A percentile compares a stretch with the other conserved stretches of the same genome.
Evolutionary conservation across 495 filamentous ascomycete genomes (phyloP).

Genomic region (Hypoxylon lienhwacheense): DNA sequence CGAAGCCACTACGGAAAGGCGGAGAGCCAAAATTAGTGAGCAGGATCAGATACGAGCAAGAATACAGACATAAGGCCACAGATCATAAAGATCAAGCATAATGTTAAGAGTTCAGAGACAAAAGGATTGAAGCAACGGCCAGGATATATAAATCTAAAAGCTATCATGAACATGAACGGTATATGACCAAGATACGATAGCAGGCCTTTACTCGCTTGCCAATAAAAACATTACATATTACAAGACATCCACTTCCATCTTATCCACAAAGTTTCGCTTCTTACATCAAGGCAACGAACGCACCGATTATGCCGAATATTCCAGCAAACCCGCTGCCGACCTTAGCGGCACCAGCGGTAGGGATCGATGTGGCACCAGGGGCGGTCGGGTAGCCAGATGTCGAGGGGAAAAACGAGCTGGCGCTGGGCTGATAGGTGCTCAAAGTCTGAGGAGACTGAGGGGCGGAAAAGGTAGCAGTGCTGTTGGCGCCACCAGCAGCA

Average conservation of each 20-base stretch:
- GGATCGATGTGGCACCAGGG: conserved; percentile 22
- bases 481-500: conserved; percentile 10
- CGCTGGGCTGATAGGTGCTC: conserved; percentile 27
- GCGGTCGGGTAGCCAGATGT: conserved; percentile 18
- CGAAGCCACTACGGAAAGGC: too few relatives aligned
- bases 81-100: too few relatives aligned
- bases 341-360: conserved; percentile 36
- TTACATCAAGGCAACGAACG: conserved; percentile 31
- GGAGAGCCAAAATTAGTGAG: too few relatives aligned
- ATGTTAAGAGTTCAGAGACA: neutral
- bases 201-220: conserved; percentile 25
- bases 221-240: conserved; percentile 38
- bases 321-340: conserved; percentile 34
- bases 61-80: too few relatives aligned
- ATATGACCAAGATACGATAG: conserved; percentile 29
- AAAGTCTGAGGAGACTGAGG: conserved; percentile 12
- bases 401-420: conserved; percentile 12
- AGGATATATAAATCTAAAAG: conserved; percentile 31
- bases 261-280: conserved; percentile 1
- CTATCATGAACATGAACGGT: conserved; percentile 34
- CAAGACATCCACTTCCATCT: conserved; percentile 8
- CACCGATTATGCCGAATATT: conserved; percentile 30
- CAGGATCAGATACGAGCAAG: too few relatives aligned
- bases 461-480: conserved; percentile 4
- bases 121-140: conserved; percentile 6